Base-by-base conservation (phyloP, 108 stramenopile species). In the Nitzschia sp. region DNA sequence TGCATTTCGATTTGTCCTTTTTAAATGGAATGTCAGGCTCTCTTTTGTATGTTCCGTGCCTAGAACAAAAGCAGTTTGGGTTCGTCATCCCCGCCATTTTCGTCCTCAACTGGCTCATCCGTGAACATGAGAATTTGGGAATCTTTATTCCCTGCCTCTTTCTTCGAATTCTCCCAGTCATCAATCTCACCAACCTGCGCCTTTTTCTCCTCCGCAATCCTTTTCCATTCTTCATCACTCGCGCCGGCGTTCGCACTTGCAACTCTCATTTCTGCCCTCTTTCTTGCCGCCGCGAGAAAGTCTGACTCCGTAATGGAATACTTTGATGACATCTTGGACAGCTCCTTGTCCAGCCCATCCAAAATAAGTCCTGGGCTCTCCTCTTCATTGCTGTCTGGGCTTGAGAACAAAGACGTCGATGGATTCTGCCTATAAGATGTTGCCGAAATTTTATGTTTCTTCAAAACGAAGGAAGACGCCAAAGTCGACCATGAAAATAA, bases 111-210 rank as follows among this genome's bases (percentile, higher is more conserved):
- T 21, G 25, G 67, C 19, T 30, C 53, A 1, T 70, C 69, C 27
- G 54, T 55, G 32, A 68, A 66, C 66, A 82, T 77, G 38, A 78
- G 66, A 53, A 78, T 71, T 71, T 82, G 68, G 24, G 67, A 69
- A 54, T 83, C 82, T 1, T 32, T 60, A 54, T 83, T 78, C 15
- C 78, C 83, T 1, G 78, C 78, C 54, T 84, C 83, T 23, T 71
- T 64, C n/a, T 34, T 28, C 11, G 78, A 75, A 33, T 59, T 63
- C 46, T 83, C 82, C 82, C 82, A 83, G 45, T 83, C 82, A 54
- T 83, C 82, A 38, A 67, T 51, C 31, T 71, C 70, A 1, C 71
- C 75, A 23, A 31, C 48, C 48, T 64, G 69, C 18, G 35, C 29
- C 51, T 76, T 60, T 45, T 84, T 79, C 35, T 72, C 64, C 54